Evolutionary conservation across 1,139 yeast species (phyloP).

Genomic region (Geotrichum cucujoidarum): DNA sequence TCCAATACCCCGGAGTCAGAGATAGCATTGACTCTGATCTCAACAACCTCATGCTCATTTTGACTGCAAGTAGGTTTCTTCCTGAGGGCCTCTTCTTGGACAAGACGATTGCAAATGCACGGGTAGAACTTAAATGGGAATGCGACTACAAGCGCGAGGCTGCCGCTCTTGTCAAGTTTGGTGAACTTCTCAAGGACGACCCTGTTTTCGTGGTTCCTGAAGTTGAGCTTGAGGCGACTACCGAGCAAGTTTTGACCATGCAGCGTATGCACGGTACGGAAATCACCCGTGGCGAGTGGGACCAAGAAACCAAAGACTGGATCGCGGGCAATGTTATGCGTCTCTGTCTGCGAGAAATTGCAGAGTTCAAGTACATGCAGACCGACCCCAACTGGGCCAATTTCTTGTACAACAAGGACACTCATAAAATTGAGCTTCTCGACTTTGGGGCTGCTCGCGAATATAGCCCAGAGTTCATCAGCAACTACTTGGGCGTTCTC

Average conservation of each 20-base stretch:
- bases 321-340: constrained; percentile 85
- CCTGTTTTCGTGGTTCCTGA: constrained; percentile 73
- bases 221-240: constrained; percentile 72
- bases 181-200: constrained; percentile 58
- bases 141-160: constrained; percentile 95
- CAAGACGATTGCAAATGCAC: constrained; percentile 86
- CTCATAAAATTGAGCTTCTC: constrained; percentile 68
- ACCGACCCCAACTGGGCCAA: constrained; percentile 99
- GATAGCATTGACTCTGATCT: constrained; percentile 90
- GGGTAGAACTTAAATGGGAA: constrained; percentile 94
- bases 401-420: constrained; percentile 68
- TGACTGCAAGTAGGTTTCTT: constrained; percentile 78
- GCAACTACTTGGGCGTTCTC: constrained; percentile 63
- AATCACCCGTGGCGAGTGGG: constrained; percentile 74
- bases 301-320: constrained; percentile 70
- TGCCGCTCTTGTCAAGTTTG: constrained; percentile 63
- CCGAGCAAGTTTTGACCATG: constrained; percentile 85
- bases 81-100: constrained; percentile 92
- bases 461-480: constrained; percentile 61
- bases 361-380: constrained; percentile 85
- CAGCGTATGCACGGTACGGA: constrained; percentile 79
- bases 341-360: constrained; percentile 79
- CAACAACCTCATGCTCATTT: constrained; percentile 70
- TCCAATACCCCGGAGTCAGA: constrained; percentile 97
- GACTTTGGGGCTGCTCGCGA: constrained; percentile 96